A percentile compares a stretch with the other conserved stretches of the same genome.
phyloP scores from a whole-genome alignment of 495 filamentous ascomycete genomes.

The Trypethelium eluteriae region DNA sequence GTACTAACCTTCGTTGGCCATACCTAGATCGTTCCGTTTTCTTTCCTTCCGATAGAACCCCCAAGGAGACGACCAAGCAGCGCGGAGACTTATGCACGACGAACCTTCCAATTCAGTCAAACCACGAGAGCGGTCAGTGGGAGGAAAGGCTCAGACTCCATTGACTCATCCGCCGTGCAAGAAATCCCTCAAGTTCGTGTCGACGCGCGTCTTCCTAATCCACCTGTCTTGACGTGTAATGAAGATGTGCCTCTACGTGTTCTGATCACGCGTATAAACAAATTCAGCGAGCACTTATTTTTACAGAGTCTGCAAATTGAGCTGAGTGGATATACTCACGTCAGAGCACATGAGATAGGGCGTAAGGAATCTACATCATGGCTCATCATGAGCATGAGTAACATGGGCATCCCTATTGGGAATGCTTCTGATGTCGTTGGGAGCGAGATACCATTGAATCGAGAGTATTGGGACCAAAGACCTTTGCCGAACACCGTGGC shows the following conservation, averaged over 20 bases:
- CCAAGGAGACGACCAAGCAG: conserved; percentile 58
- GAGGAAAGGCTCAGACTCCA: conserved; percentile 21
- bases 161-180: conserved; percentile 27
- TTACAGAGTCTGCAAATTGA: conserved; percentile 74
- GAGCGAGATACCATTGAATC: conserved; percentile 59
- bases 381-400: conserved; percentile 59
- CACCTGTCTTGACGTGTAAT: conserved; percentile 82
- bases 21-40: conserved; percentile 51
- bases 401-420: conserved; percentile 58
- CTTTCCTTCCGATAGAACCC: conserved; percentile 88
- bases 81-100: conserved; percentile 75
- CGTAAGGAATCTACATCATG: conserved; percentile 59
- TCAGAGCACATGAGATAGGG: conserved; percentile 63
- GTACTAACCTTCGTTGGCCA: neutral
- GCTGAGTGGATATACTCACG: conserved; percentile 67
- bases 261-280: conserved; percentile 64
- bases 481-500: conserved; percentile 75
- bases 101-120: conserved; percentile 66
- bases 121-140: conserved; percentile 8
- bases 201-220: conserved; percentile 78
- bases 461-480: conserved; percentile 57
- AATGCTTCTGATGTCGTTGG: conserved; percentile 50
- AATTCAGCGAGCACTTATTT: conserved; percentile 55
- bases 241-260: conserved; percentile 73
- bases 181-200: conserved; percentile 50